phyloP scores from a whole-genome alignment of 345 rosid species.

The Gossypium ekmanianum region DNA sequence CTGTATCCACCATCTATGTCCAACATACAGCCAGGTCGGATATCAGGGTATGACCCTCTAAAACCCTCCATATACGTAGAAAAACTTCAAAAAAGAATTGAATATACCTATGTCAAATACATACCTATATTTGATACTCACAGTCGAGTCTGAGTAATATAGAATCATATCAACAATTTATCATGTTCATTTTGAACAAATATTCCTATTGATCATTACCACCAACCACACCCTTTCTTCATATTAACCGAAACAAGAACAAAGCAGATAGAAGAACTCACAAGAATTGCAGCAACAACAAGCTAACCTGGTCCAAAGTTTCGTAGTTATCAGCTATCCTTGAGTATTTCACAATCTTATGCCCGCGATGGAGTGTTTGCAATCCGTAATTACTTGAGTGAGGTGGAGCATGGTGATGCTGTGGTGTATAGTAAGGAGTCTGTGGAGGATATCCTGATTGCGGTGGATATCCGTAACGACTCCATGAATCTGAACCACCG shows the following conservation, averaged over 20 bases:
- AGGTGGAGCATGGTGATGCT: conserved; percentile 33
- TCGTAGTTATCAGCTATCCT: conserved; percentile 73
- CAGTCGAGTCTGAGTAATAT: not conserved
- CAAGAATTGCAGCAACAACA: conserved; percentile 6
- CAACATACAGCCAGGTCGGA: not conserved
- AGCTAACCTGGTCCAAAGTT: conserved; percentile 81
- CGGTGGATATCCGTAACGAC: conserved; percentile 35
- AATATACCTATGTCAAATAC: not conserved
- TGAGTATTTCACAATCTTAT: conserved; percentile 54
- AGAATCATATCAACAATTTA: not conserved
- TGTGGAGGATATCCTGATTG: conserved; percentile 40
- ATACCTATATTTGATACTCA: not conserved
- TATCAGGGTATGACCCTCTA: not conserved
- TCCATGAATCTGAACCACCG: conserved; percentile 34
- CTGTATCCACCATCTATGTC: not conserved
- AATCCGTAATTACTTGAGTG: conserved; percentile 33
- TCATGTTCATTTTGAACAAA: conserved; percentile 1
- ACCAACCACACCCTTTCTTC: not conserved
- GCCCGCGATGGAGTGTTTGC: conserved; percentile 35
- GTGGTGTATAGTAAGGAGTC: conserved; percentile 43
- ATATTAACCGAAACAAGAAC: not conserved
- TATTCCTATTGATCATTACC: not conserved
- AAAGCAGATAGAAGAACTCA: not conserved
- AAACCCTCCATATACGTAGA: not conserved
- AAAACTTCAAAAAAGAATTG: not conserved